Evolutionary conservation across 148 eudicot genomes (phyloP).

Genomic region (Chenopodium album): DNA sequence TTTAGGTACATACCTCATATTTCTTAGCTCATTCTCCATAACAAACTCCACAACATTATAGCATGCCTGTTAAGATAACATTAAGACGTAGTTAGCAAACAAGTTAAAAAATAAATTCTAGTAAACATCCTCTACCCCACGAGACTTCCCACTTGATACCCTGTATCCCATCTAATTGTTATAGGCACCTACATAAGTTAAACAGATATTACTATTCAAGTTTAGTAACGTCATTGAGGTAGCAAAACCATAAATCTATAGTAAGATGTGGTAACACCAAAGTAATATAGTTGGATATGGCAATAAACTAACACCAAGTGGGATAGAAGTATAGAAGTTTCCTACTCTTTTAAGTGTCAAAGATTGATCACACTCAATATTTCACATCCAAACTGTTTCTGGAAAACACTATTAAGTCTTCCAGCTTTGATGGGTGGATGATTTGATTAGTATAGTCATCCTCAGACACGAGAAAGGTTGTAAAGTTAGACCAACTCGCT

Average conservation of each 20-base stretch:
- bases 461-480: slow-evolving; percentile 24
- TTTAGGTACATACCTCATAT: slow-evolving; percentile 41
- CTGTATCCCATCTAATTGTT: background rate
- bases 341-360: background rate
- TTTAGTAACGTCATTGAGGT: background rate
- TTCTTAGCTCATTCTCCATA: slow-evolving; percentile 61
- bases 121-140: background rate
- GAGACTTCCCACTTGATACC: too few relatives aligned
- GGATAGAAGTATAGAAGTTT: too few relatives aligned
- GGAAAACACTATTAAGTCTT: background rate
- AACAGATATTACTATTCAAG: too few relatives aligned
- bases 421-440: background rate
- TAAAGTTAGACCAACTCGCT: slow-evolving; percentile 11
- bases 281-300: too few relatives aligned
- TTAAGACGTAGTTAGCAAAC: background rate
- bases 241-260: background rate
- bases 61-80: slow-evolving; percentile 38
- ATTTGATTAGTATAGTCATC: slow-evolving; percentile 21
- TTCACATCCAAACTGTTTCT: slow-evolving; percentile 14
- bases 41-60: slow-evolving; percentile 59
- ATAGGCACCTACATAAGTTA: too few relatives aligned
- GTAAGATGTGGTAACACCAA: background rate
- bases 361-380: background rate
- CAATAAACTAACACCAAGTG: too few relatives aligned
- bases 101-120: too few relatives aligned